phyloP scores from a whole-genome alignment of 352 stramenopile genomes.

The Discostella stelligera region DNA sequence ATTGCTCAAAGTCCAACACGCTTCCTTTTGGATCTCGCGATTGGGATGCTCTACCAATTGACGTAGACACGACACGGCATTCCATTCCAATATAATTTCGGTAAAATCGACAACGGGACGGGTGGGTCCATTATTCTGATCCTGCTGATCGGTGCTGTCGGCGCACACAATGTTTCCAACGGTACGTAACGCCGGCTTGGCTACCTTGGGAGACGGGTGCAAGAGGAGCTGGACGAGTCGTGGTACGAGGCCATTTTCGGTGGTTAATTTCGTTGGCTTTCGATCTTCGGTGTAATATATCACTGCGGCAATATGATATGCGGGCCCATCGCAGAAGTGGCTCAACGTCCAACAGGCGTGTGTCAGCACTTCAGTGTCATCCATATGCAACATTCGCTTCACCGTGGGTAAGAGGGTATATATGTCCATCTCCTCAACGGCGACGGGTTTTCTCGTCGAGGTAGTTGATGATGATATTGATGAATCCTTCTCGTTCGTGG shows the following conservation, averaged over 20 bases:
- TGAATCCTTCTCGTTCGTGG: slow-evolving; percentile 4
- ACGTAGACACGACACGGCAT: slow-evolving; percentile 90
- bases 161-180: slow-evolving; percentile 99
- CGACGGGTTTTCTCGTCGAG: background rate
- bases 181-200: slow-evolving; percentile 93
- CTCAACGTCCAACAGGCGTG: slow-evolving; percentile 95
- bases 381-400: slow-evolving; percentile 88
- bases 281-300: slow-evolving; percentile 72
- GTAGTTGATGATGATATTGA: slow-evolving; percentile 18
- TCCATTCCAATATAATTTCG: slow-evolving; percentile 95
- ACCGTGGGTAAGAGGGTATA: slow-evolving; percentile 67
- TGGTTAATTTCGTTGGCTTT: slow-evolving; percentile 81
- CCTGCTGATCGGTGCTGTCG: slow-evolving; percentile 84
- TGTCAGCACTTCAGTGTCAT: slow-evolving; percentile 91
- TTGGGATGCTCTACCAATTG: slow-evolving; percentile 94
- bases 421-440: slow-evolving; percentile 73
- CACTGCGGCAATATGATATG: slow-evolving; percentile 93
- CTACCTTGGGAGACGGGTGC: slow-evolving; percentile 90
- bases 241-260: slow-evolving; percentile 82
- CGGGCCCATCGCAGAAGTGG: slow-evolving; percentile 95
- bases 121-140: slow-evolving; percentile 6
- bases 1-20: slow-evolving; percentile 94
- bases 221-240: slow-evolving; percentile 91
- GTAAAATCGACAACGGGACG: slow-evolving; percentile 81
- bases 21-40: slow-evolving; percentile 98